Evolutionary conservation across 331 rosid species (phyloP).

Genomic region (Phaseolus coccineus): DNA sequence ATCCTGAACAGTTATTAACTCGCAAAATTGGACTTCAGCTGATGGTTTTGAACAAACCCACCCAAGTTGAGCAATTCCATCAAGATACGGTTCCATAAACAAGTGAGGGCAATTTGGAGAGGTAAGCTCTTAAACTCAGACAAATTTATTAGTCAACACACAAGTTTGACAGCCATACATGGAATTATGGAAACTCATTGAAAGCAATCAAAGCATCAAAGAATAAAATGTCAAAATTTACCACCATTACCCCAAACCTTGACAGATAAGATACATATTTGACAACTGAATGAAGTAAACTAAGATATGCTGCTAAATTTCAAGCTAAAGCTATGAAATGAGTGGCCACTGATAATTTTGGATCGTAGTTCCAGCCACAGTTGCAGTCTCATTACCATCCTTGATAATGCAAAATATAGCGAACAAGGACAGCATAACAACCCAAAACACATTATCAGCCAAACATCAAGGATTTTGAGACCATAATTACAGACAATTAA

Average conservation of each 20-base stretch:
- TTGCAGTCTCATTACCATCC: background rate
- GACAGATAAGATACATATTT: background rate
- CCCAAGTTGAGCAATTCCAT: background rate
- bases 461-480: no score
- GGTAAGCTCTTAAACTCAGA: background rate
- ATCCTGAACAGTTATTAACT: background rate
- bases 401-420: background rate
- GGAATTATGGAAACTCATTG: background rate
- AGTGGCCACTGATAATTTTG: background rate
- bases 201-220: slow-evolving; percentile 1
- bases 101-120: background rate
- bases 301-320: background rate
- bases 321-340: background rate
- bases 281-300: background rate
- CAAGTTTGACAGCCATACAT: background rate
- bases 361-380: background rate
- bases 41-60: background rate
- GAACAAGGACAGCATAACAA: background rate
- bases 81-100: background rate
- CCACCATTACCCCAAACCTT: background rate
- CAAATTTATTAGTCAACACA: background rate
- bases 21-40: background rate
- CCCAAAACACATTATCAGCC: background rate
- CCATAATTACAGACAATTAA: no score
- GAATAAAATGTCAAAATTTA: background rate